Evolutionary conservation across 345 rosid genomes (phyloP).

Genomic region (Salix caprea): DNA sequence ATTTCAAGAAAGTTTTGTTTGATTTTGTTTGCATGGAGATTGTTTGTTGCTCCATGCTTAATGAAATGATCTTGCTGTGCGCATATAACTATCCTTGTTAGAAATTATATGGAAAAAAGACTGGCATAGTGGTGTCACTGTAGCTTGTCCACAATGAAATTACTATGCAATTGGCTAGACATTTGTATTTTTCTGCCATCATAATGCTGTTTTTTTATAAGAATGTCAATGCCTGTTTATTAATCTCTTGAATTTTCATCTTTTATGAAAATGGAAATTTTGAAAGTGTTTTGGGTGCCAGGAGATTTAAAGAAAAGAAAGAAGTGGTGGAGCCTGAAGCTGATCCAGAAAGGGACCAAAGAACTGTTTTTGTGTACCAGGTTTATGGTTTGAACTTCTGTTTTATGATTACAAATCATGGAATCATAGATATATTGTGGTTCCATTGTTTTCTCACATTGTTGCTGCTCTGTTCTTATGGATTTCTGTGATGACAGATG

Average conservation of each 20-base stretch:
- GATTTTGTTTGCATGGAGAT: no score
- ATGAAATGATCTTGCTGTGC: no score
- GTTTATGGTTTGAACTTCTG: slow-evolving; percentile 24
- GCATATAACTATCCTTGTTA: background rate
- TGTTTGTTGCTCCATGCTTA: no score
- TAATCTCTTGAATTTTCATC: background rate
- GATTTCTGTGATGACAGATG: slow-evolving; percentile 51
- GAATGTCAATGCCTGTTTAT: background rate
- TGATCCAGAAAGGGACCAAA: slow-evolving; percentile 96
- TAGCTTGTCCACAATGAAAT: background rate
- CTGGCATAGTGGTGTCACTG: background rate
- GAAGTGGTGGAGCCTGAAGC: slow-evolving; percentile 74
- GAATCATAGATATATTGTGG: background rate
- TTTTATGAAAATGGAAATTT: background rate
- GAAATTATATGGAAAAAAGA: background rate
- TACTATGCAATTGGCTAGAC: background rate
- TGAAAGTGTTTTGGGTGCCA: slow-evolving; percentile 20
- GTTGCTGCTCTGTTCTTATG: background rate
- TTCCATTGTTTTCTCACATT: background rate
- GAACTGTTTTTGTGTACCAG: slow-evolving; percentile 97
- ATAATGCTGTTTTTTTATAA: background rate
- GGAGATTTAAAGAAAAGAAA: slow-evolving; percentile 79
- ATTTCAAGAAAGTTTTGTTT: no score
- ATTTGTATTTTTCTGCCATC: background rate
- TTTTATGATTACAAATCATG: background rate